These are phyloP conservation scores for Lecanosticta acicola DNA, from an alignment of 2,329 filamentous ascomycete genomes.

Conservation along the genomic window DNA sequence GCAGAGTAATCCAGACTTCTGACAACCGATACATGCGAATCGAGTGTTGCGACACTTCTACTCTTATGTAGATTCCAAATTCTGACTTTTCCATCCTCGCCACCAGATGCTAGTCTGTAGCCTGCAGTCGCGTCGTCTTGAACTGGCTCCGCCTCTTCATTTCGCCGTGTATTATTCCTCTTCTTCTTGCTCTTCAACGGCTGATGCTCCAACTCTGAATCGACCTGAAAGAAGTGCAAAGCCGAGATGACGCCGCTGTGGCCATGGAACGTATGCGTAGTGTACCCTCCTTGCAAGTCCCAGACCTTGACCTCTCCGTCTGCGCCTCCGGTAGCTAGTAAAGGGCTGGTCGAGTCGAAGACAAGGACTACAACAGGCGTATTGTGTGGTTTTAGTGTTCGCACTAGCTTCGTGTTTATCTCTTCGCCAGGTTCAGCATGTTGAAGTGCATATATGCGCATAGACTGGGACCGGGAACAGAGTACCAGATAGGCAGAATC, in stretches of 20 bases:
- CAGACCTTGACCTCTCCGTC: constrained; percentile 94
- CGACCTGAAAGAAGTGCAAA: constrained; percentile 75
- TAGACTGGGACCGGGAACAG: constrained; percentile 91
- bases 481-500: constrained; percentile 81
- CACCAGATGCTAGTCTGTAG: constrained; percentile 82
- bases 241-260: constrained; percentile 89
- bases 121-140: constrained; percentile 49
- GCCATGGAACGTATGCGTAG: constrained; percentile 91
- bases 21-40: constrained; percentile 95
- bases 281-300: constrained; percentile 85
- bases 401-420: constrained; percentile 62
- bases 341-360: constrained; percentile 78
- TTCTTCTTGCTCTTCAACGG: constrained; percentile 34
- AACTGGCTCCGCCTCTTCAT: constrained; percentile 44
- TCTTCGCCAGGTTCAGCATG: constrained; percentile 51
- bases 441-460: constrained; percentile 79
- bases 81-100: constrained; percentile 86
- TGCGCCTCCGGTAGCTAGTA: constrained; percentile 86
- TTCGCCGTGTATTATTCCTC: constrained; percentile 44
- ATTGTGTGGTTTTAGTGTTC: constrained; percentile 81
- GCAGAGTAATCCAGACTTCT: constrained; percentile 76
- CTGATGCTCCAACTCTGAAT: constrained; percentile 18
- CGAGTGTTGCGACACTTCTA: constrained; percentile 67
- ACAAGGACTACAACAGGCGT: constrained; percentile 84
- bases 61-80: constrained; percentile 89